A percentile compares a stretch with the other conserved stretches of the same genome.
Evolutionary conservation across 164 flowering plant species (phyloP).

Genomic region (Kalanchoe fedtschenkoi): DNA sequence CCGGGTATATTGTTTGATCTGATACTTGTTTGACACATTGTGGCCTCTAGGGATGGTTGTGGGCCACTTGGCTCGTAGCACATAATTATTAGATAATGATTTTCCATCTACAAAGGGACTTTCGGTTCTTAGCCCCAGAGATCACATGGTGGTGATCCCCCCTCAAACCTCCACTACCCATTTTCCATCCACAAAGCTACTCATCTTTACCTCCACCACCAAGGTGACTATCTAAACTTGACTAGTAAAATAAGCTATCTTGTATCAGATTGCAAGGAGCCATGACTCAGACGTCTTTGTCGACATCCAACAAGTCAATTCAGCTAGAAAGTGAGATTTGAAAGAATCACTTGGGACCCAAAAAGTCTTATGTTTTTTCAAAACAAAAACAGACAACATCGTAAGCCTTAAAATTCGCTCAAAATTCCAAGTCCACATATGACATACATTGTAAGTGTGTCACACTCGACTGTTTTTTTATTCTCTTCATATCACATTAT

Average conservation of each 20-base stretch:
- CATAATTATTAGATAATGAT: background rate
- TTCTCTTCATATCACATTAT: background rate
- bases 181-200: background rate
- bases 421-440: no score
- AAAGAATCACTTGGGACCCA: background rate
- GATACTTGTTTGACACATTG: background rate
- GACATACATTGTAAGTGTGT: no score
- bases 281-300: no score
- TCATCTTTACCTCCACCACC: background rate
- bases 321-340: conserved; percentile 2
- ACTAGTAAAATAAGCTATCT: background rate
- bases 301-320: no score
- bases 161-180: background rate
- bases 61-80: background rate
- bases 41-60: background rate
- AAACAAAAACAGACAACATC: background rate
- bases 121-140: background rate
- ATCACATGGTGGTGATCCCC: conserved; percentile 1
- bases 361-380: background rate
- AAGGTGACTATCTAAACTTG: background rate
- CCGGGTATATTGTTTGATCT: background rate
- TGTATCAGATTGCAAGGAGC: background rate
- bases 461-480: no score
- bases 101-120: background rate
- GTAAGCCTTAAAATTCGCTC: no score